Evolutionary conservation across 805 yeast genomes (phyloP), one percentile per base, ranked within the genome.

Genomic region (Saturnispora silvae): DNA sequence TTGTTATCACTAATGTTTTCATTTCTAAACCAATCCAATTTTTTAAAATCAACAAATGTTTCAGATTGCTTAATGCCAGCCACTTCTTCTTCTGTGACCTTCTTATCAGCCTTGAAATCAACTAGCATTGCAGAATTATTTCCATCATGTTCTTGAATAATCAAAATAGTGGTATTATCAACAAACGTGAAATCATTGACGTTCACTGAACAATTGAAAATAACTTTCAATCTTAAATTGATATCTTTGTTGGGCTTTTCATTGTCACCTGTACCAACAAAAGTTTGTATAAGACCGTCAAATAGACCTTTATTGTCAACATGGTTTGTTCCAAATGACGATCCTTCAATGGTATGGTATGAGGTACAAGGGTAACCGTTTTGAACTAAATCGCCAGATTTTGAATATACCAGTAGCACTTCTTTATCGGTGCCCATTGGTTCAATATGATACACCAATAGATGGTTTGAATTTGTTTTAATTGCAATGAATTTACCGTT

Each of bases 361-460:
- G 35, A 40, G 11, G 45, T 35, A 2, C 41, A 37, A 2, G 45
- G 43, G 22, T 34, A 37, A 5, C 65, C 65, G 41, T 57, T 58
- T 38, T 60, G 65, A 20, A 59, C 45, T 5, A 57, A 33, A 34
- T 48, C 49, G 5, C 58, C 60, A 19, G 48, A 53, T 14, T 40
- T 40, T 18, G 52, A 49, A 41, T 52, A 60, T 2, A 60, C 45
- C 1, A 53, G 48, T 16, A 60, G 44, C 19, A 57, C 33, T 34
- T 60, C 65, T 34, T 54, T 52, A 17, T 40, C 50, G 34, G 41
- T 53, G 16, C 45, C 41, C 42, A 39, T 57, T 38, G 35, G 53
- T 47, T 40, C 53, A 38, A 60, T 45, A 30, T 65, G 70, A 43
- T 65, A 72, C 22, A 70, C 56, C 25, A 69, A 48, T n/a, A 70